Evolutionary conservation across 176 grass and related monocot species (phyloP).

Genomic region (Phragmites australis): DNA sequence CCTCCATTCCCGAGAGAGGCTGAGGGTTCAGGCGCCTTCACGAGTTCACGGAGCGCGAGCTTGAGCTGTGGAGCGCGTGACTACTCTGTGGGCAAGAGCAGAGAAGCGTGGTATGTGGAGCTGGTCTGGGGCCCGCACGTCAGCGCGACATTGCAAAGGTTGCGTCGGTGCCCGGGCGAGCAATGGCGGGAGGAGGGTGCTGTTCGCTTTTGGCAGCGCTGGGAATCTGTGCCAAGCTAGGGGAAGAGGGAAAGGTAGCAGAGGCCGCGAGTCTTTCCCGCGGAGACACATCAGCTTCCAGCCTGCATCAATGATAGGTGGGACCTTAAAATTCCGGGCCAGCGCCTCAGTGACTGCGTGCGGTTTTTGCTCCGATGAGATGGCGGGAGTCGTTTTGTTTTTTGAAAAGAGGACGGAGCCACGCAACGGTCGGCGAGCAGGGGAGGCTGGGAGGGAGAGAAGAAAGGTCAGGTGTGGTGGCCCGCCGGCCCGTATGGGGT

Average conservation of each 20-base stretch:
- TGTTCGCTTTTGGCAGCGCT: slow-evolving; percentile 43
- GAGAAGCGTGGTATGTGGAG: neutral
- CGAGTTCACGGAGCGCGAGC: neutral
- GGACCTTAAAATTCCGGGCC: rapidly evolving
- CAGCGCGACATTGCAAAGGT: neutral
- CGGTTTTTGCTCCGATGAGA: rapidly evolving
- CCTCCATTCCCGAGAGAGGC: slow-evolving; percentile 15
- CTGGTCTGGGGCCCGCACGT: neutral
- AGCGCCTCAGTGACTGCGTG: neutral
- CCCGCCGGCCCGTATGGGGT: neutral
- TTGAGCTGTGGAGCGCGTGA: neutral
- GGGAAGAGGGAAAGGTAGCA: slow-evolving; percentile 45
- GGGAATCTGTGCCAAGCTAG: slow-evolving; percentile 56
- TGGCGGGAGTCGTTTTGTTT: neutral
- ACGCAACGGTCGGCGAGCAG: slow-evolving; percentile 36
- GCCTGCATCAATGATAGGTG: neutral
- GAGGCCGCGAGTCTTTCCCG: neutral
- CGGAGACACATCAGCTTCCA: neutral
- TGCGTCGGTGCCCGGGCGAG: slow-evolving; percentile 25
- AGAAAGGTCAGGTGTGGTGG: neutral
- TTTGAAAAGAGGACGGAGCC: slow-evolving; percentile 2
- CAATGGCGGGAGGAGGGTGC: slow-evolving; percentile 38
- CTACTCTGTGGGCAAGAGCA: neutral
- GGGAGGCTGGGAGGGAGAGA: neutral
- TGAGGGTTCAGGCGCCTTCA: neutral